phyloP scores from a whole-genome alignment of 768 basidiomycete genomes.

The Phylloporus sp. region DNA sequence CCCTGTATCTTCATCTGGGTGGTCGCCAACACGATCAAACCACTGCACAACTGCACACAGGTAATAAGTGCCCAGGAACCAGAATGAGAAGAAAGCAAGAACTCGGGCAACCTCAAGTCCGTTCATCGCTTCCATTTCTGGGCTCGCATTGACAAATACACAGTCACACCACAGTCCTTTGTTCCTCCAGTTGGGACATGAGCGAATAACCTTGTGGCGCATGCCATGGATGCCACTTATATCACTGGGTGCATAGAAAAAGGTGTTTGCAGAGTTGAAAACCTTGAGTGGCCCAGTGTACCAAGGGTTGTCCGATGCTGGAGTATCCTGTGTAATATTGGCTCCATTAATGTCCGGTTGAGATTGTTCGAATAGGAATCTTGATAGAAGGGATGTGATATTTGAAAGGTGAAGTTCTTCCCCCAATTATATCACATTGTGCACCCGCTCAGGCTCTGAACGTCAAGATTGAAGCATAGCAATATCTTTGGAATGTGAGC shows the following conservation, averaged over 20 bases:
- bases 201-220: slow-evolving; percentile 21
- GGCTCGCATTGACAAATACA: slow-evolving; percentile 16
- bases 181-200: slow-evolving; percentile 16
- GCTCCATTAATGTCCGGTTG: neutral
- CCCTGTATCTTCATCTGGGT: slow-evolving; percentile 20
- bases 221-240: slow-evolving; percentile 23
- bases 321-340: neutral
- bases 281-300: slow-evolving; percentile 6
- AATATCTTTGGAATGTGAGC: neutral
- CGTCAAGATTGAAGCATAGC: too few relatives aligned
- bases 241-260: slow-evolving; percentile 31
- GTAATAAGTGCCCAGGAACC: neutral
- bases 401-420: too few relatives aligned
- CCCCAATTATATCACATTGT: too few relatives aligned
- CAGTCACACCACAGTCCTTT: slow-evolving; percentile 14
- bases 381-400: too few relatives aligned
- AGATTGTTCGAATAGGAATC: neutral
- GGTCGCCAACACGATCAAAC: slow-evolving; percentile 14
- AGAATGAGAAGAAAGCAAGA: slow-evolving; percentile 22
- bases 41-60: slow-evolving; percentile 22
- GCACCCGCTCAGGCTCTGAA: too few relatives aligned
- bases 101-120: slow-evolving; percentile 17
- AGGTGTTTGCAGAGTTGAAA: slow-evolving; percentile 19
- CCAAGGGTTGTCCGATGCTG: neutral
- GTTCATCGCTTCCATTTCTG: slow-evolving; percentile 8